Conservation (phyloP, 2,329 filamentous ascomycete species). For the Sphaerulina vaccinii region DNA sequence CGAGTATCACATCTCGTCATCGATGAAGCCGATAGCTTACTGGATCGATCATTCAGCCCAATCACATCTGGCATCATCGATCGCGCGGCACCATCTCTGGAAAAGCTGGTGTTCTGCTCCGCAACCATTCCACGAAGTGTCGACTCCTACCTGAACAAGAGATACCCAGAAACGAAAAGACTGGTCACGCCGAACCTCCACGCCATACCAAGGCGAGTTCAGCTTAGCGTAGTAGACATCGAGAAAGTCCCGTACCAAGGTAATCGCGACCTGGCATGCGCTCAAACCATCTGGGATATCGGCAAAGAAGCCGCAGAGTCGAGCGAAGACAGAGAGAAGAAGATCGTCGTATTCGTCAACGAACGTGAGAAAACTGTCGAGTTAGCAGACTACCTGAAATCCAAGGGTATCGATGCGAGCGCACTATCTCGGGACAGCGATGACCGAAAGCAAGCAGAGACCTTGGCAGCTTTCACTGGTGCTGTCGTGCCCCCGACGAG, state of each 20-base stretch:
- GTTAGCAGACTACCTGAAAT: slow-evolving; percentile 72
- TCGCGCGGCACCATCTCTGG: slow-evolving; percentile 73
- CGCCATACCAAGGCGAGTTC: slow-evolving; percentile 89
- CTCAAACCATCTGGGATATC: slow-evolving; percentile 91
- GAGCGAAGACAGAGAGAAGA: slow-evolving; percentile 65
- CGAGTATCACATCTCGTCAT: slow-evolving; percentile 84
- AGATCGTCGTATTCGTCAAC: slow-evolving; percentile 94
- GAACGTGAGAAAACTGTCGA: slow-evolving; percentile 85
- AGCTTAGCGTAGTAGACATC: slow-evolving; percentile 89
- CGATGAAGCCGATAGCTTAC: slow-evolving; percentile 93
- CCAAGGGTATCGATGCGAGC: slow-evolving; percentile 84
- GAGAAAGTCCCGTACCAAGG: slow-evolving; percentile 89
- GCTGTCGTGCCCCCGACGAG: slow-evolving; percentile 9
- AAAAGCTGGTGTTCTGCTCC: slow-evolving; percentile 88
- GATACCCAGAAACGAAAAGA: slow-evolving; percentile 78
- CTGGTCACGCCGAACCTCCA: slow-evolving; percentile 95
- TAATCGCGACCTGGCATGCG: slow-evolving; percentile 89
- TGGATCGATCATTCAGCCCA: slow-evolving; percentile 88
- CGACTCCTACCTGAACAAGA: slow-evolving; percentile 76
- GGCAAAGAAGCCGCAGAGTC: slow-evolving; percentile 68
- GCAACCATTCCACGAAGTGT: slow-evolving; percentile 91
- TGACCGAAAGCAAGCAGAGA: slow-evolving; percentile 73
- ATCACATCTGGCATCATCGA: slow-evolving; percentile 81
- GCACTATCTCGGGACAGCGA: slow-evolving; percentile 82
- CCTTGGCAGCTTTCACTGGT: slow-evolving; percentile 72